These are phyloP conservation scores for Starmera amethionina DNA, from an alignment of 805 yeast species.

Conservation along the genomic window DNA sequence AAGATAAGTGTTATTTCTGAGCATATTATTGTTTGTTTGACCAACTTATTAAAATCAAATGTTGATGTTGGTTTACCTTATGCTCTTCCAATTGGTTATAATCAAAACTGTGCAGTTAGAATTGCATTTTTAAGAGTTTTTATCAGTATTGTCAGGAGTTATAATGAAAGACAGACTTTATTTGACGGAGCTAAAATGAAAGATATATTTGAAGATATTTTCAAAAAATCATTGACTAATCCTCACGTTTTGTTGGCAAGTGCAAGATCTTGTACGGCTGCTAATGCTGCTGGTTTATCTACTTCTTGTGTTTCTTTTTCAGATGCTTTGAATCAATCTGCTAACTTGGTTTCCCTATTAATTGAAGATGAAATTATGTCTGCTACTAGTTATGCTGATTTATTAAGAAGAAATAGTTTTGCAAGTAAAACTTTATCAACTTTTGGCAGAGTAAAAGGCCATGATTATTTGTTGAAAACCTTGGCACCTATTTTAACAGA, in stretches of 20 bases:
- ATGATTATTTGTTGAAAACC: conserved; percentile 41
- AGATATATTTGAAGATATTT: conserved; percentile 17
- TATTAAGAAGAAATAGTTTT: conserved; percentile 72
- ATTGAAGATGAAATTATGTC: conserved; percentile 52
- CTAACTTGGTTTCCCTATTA: conserved; percentile 41
- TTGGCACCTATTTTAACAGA: conserved; percentile 49
- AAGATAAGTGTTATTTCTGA: conserved; percentile 50
- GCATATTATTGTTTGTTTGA: conserved; percentile 52
- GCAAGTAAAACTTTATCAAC: conserved; percentile 70
- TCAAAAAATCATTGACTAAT: conserved; percentile 22
- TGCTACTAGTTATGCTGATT: conserved; percentile 57
- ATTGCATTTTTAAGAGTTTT: conserved; percentile 72
- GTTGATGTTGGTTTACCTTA: conserved; percentile 68
- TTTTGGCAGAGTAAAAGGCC: conserved; percentile 60
- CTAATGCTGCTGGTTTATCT: conserved; percentile 65
- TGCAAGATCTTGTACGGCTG: conserved; percentile 53
- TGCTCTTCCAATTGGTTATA: conserved; percentile 73
- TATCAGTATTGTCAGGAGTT: conserved; percentile 44
- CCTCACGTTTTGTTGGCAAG: conserved; percentile 40
- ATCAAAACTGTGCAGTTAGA: conserved; percentile 53
- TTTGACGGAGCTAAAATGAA: conserved; percentile 15
- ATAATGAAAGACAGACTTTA: conserved; percentile 19
- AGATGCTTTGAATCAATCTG: conserved; percentile 31
- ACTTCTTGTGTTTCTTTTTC: conserved; percentile 50
- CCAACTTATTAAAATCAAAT: conserved; percentile 63